Evolutionary conservation across 2,329 filamentous ascomycete genomes (phyloP), one percentile per base, ranked within the genome.

Genomic region (Colletotrichum chlorophyti): DNA sequence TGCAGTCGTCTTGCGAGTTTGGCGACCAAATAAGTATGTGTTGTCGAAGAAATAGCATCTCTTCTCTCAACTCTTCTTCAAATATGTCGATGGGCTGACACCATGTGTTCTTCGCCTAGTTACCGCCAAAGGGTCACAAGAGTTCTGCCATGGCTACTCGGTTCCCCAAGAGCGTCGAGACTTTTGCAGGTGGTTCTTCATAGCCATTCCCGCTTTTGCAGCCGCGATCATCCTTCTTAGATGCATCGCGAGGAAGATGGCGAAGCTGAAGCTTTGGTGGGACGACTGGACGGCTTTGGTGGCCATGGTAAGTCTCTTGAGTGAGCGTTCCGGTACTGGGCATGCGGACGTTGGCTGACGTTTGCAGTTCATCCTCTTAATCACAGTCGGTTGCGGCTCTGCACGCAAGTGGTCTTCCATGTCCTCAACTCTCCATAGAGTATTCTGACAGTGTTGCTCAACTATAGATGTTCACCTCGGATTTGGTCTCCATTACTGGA

Each of bases 401-500:
- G 48, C 51, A 23, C 47, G 57, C 57, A 40, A 14, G 41, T 17
- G 21, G 5, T 10, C 23, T 27, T n/a, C 7, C 23, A 2, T 6
- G 2, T 9, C n/a, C n/a, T n/a, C n/a, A n/a, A n/a, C n/a, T n/a
- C n/a, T n/a, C n/a, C n/a, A n/a, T n/a, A n/a, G n/a, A n/a, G n/a
- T 6, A 1, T 32, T 1, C 6, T 17, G 2, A n/a, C 35, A 41
- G 5, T 46, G 4, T 1, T 9, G 2, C 2, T 4, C 1, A 2
- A 8, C 5, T 4, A 3, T 40, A 62, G 60, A 38, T 15, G 23
- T 47, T 1, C 10, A 42, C 8, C 17, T 65, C 12, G 64, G 64
- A 3, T 67, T 67, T 11, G 65, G 65, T 2, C 41, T 57, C 1
- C 65, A 67, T 14, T 66, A 63, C 41, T 67, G 65, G 65, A 58